Base-by-base conservation (phyloP, 1,284 basidiomycete species). In the Cutaneotrichosporon daszewskae region DNA sequence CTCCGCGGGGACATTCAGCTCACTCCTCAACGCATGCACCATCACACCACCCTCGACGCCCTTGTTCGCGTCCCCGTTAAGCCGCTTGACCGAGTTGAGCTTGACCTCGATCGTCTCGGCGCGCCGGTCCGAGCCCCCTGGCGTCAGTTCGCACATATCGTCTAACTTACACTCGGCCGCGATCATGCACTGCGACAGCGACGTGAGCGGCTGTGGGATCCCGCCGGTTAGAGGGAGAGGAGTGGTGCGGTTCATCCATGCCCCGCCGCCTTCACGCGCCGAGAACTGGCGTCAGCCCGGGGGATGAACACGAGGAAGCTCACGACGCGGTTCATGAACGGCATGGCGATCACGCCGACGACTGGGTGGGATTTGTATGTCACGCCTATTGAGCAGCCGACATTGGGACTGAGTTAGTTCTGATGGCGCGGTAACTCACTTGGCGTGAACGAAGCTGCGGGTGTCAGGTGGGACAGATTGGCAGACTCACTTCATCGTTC, bases 291-390 rank as follows among this genome's bases (percentile, higher is more conserved):
- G 36, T 49, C 20, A 55, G 40, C 27, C n/a, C 10, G 11, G 20
- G n/a, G n/a, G n/a, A 23, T 11, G 5, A 10, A 14, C 2, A 9
- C 10, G 14, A 4, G 13, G 1, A 2, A 23, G 47, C 77, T 51
- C 50, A 84, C 83, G 40, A 89, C 75, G 44, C 86, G 80, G 57
- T 87, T 79, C 44, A 91, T 76, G 76, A 92, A 91, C 0, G 91
- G 91, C 60, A 90, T 89, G 72, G 81, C 88, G 53, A 91, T 83
- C 36, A 92, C 87, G 1, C 89, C 92, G 16, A 96, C 77, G 3
- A 88, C 78, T 2, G 92, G 87, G 13, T 77, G 75, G 49, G 80
- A 79, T 51, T 84, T 76, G 71, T 87, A 84, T 50, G 91, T 84
- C 51, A 96, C 76, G 1, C 91, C 92, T 43, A 97, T 81, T 13